Evolutionary conservation across 2,329 filamentous ascomycete genomes (phyloP).

Genomic region (Cyphellophora europaea): DNA sequence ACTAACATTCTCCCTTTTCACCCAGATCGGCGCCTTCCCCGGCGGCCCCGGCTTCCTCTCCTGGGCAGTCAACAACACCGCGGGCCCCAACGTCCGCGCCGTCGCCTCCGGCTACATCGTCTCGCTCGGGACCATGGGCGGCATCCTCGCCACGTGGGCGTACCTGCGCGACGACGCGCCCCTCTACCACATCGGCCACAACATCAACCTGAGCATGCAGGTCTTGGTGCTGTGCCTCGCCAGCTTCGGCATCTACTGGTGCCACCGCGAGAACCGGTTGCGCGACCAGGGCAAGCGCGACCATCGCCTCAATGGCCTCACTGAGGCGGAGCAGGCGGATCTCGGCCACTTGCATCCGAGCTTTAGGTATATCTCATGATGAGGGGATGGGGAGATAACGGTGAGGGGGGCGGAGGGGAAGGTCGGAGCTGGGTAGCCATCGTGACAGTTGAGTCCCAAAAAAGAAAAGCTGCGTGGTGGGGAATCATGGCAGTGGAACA

Average conservation of each 20-base stretch:
- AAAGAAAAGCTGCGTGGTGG: no score
- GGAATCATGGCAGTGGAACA: no score
- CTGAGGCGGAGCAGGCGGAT: constrained; percentile 19
- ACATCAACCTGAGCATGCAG: constrained; percentile 35
- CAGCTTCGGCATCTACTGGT: constrained; percentile 12
- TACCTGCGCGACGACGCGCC: constrained; percentile 32
- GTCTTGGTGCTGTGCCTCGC: constrained; percentile 10
- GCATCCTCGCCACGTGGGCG: constrained; percentile 59
- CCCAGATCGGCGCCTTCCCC: constrained; percentile 69
- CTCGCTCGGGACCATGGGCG: constrained; percentile 68
- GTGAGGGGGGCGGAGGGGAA: no score
- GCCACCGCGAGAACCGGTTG: constrained; percentile 23
- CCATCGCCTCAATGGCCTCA: constrained; percentile 25
- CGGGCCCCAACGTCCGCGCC: constrained; percentile 58
- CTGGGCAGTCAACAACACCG: constrained; percentile 64
- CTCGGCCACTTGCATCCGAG: constrained; percentile 25
- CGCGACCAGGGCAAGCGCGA: constrained; percentile 20
- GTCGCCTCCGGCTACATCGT: constrained; percentile 70
- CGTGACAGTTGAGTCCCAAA: no score
- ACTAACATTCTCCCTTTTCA: no score
- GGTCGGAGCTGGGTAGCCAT: no score
- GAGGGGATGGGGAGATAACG: no score
- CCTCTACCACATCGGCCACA: constrained; percentile 42
- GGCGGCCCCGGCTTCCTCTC: constrained; percentile 85
- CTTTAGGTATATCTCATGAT: constrained; percentile 19